Evolutionary conservation across 2,329 filamentous ascomycete species (phyloP), one percentile per base, ranked within the genome.

Genomic region (Albophoma yamanashiensis): DNA sequence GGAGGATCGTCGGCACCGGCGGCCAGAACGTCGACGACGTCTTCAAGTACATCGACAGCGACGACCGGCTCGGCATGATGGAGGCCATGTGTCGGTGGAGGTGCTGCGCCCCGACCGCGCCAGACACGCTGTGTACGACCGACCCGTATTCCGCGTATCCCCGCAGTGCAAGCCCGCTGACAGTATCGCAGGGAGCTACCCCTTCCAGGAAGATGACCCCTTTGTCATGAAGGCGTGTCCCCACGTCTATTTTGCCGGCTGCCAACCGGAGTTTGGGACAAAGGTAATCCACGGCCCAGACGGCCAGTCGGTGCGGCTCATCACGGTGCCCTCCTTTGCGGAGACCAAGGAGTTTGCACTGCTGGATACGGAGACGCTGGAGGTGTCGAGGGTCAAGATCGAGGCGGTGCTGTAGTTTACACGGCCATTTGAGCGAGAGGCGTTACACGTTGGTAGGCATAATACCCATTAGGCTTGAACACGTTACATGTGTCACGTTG

Each of bases 1-100:
- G 91, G 88, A 83, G 91, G 52, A 76, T 97, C 8, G 82, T 97
- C 53, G 92, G 89, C 14, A 94, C 89, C 0, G 89, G 90, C 42
- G 94, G 94, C 0, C 94, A 99, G 75, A 96, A 96, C 58, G 83
- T 99, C 3, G 89, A 96, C 67, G 95, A 99, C 72, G 85, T 97
- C 3, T 90, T 92, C 73, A 94, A 93, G 72, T 99, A 99, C 70
- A 82, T 97, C 34, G 85, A 88, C 60, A 87, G 84, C 42, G 85
- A 91, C 50, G 86, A 92, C 66, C 78, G 92, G 25, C 70, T 97
- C 34, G 87, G 88, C 55, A 90, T 97, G 82, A 94, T 97, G 89
- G 94, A 97, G 74, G 87, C 88, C 60, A 94, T 96, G 85, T 86
- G 96, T 65, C 82, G 92, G 61, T 99, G 94, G 94, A 83, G 94